Percentiles rank a stretch among this genome's conserved stretches.
These are phyloP conservation scores for Saitozyma podzolica DNA, from an alignment of 768 basidiomycete species.

Conservation along the genomic window DNA sequence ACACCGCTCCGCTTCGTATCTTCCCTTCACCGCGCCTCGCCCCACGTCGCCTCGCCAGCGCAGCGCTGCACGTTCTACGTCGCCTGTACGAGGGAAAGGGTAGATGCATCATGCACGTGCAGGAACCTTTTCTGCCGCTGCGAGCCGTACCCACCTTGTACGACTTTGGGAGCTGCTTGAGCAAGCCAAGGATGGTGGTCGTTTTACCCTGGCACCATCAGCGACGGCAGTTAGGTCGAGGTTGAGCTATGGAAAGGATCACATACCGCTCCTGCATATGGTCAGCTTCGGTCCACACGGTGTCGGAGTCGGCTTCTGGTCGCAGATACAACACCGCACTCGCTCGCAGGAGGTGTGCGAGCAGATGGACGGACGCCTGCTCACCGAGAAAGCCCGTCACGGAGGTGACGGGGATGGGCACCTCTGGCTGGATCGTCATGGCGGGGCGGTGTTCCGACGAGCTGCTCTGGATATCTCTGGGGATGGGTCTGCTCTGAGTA, in stretches of 20 bases:
- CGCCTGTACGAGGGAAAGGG: neutral
- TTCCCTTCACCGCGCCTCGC: too few relatives aligned
- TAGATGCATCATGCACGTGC: too few relatives aligned
- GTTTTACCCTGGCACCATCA: constrained; percentile 47
- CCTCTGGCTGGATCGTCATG: constrained; percentile 1
- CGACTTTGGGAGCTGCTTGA: constrained; percentile 76
- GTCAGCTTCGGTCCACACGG: too few relatives aligned
- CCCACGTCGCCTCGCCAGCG: too few relatives aligned
- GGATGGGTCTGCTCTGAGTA: too few relatives aligned
- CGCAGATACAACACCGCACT: too few relatives aligned
- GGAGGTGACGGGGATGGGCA: constrained; percentile 77
- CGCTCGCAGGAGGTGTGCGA: too few relatives aligned
- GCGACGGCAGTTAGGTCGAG: neutral
- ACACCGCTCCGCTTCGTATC: too few relatives aligned
- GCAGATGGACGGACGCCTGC: constrained; percentile 3
- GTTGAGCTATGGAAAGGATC: neutral
- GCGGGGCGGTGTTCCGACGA: neutral
- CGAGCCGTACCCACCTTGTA: constrained; percentile 59
- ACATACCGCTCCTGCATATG: constrained; percentile 28
- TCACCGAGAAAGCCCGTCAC: constrained; percentile 82
- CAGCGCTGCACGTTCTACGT: too few relatives aligned
- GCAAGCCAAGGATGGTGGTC: constrained; percentile 68
- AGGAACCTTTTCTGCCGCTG: too few relatives aligned
- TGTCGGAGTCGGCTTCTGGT: constrained; percentile 11
- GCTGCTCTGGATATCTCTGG: neutral